Conservation (phyloP, 345 rosid genomes). For the Conringia planisiliqua region DNA sequence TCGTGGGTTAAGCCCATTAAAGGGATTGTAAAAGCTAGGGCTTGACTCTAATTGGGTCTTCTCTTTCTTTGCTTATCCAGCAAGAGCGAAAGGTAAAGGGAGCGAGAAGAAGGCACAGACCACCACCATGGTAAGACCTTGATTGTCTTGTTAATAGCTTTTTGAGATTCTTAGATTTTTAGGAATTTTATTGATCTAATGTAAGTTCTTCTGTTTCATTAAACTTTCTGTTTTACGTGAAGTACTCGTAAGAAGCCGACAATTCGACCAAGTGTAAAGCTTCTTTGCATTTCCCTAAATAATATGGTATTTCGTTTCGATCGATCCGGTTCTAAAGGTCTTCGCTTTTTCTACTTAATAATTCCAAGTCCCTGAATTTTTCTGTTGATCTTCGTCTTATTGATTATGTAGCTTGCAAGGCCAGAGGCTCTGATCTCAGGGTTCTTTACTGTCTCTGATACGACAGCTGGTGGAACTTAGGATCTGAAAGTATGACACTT, state of each 20-base stretch:
- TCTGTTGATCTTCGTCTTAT: background rate
- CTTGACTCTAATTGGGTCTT: background rate
- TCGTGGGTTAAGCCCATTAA: background rate
- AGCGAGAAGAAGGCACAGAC: background rate
- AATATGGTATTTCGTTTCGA: background rate
- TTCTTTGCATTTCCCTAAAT: background rate
- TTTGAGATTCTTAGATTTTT: background rate
- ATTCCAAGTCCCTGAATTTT: background rate
- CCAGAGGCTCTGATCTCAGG: conserved; percentile 70
- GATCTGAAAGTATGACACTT: too few relatives aligned
- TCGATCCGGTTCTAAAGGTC: background rate
- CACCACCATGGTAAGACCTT: background rate
- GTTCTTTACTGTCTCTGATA: conserved; percentile 15
- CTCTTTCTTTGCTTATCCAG: background rate
- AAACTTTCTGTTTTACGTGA: conserved; percentile 40
- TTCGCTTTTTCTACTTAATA: background rate
- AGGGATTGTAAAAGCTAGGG: background rate
- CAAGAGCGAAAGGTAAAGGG: background rate
- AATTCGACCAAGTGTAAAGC: conserved; percentile 72
- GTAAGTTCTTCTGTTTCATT: background rate
- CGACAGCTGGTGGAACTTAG: background rate
- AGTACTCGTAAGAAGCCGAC: conserved; percentile 72
- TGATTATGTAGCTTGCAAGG: conserved; percentile 63
- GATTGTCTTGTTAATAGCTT: background rate
- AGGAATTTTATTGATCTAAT: background rate